Base-by-base conservation (phyloP, 305 asterid genomes). In the Fraxinus sp. region DNA sequence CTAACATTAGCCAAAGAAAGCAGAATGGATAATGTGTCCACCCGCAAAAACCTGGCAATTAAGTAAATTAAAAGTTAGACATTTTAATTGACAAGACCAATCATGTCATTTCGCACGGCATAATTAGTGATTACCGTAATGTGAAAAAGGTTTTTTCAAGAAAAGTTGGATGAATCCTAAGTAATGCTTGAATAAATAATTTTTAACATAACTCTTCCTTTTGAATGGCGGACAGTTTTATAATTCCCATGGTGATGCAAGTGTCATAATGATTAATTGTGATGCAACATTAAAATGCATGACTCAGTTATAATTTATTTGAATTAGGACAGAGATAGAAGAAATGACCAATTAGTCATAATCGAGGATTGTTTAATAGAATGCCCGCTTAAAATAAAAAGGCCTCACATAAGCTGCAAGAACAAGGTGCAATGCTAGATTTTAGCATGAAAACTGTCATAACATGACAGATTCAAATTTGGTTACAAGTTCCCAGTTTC, bases 1-100 rank as follows among this genome's bases (percentile, higher is more conserved):
- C 94, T 90, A 76, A 93, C 91, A 86, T 94, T 95, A 78, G 97
- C 97, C 86, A 95, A 72, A 52, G 96, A 94, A 79, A 94, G 98
- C 79, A 95, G 85, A 88, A 95, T 89, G 79, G 99, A 91, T 83
- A 95, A 82, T 8, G 96, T 84, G 85, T 95, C 99, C 91, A 94
- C 97, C 37, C 98, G 92, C 89, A 95, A 85, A 83, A 86, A 94
- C 91, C 99, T 94, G 92, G 75, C 76, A 86, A 82, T 62, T 35
- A 74, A 41, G 70, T 79, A 79, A 52, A 59, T 44, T 78, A 66
- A 83, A 39, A 28, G 30, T 83, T 22, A 78, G 16, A 8, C 30
- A 33, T 52, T 44, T 37, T 30, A 32, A 78, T 33, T 20, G 20
- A 78, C 49, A 28, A 68, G 73, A 8, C 37, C 35, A 26, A 46